phyloP scores from a whole-genome alignment of 106 monocot genomes.

The Cymbidium sinense region DNA sequence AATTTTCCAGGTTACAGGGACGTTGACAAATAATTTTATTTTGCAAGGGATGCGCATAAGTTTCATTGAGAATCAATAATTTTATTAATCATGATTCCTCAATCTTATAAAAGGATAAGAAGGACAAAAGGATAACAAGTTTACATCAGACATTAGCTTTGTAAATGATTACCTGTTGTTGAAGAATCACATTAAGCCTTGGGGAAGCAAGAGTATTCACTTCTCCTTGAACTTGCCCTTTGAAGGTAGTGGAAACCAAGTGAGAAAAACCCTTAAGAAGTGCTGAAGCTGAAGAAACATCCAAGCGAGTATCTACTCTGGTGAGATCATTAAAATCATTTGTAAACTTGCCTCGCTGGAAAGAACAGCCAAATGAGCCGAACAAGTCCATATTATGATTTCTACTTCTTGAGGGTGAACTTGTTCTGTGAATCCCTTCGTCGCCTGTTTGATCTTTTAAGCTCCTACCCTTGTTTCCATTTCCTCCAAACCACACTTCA shows the following conservation, averaged over 20 bases:
- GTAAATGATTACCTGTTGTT: conserved; percentile 61
- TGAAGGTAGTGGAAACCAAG: conserved; percentile 30
- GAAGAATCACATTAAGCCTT: conserved; percentile 56
- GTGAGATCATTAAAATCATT: conserved; percentile 72
- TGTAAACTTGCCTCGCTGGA: conserved; percentile 70
- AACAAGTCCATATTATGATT: conserved; percentile 54
- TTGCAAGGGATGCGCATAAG: background rate
- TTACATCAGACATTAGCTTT: background rate
- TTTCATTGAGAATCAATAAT: background rate
- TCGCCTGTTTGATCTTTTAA: conserved; percentile 6
- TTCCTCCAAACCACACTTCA: conserved; percentile 48
- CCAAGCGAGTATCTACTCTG: conserved; percentile 67
- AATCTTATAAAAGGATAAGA: conserved; percentile 2
- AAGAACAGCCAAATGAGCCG: conserved; percentile 58
- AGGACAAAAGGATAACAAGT: background rate
- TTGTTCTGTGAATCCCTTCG: background rate
- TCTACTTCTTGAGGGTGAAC: conserved; percentile 18
- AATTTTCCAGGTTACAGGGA: background rate
- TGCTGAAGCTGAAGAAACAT: conserved; percentile 48
- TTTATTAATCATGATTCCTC: background rate
- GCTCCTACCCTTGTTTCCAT: conserved; percentile 12
- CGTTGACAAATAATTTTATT: background rate
- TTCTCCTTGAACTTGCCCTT: conserved; percentile 25
- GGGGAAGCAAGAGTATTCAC: conserved; percentile 53
- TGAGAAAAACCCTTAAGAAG: conserved; percentile 41